These are phyloP conservation scores for Paecilomyces variotii DNA, from an alignment of 2,329 filamentous ascomycete genomes.

Conservation along the genomic window DNA sequence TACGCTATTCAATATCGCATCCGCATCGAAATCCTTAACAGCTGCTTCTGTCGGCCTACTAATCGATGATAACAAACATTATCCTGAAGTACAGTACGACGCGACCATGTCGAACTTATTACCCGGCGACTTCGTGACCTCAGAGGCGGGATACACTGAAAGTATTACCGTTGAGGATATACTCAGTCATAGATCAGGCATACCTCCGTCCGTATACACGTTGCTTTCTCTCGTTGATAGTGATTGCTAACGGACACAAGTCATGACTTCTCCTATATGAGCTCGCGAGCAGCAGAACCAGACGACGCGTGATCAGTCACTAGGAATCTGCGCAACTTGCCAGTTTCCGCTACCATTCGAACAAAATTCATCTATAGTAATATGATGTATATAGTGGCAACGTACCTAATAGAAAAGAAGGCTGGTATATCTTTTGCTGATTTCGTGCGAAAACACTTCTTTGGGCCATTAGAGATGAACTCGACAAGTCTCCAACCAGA, in stretches of 20 bases:
- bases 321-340: constrained; percentile 40
- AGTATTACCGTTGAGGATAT: constrained; percentile 49
- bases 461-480: background rate
- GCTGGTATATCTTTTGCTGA: constrained; percentile 31
- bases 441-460: constrained; percentile 16
- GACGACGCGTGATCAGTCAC: constrained; percentile 31
- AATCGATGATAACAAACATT: constrained; percentile 30
- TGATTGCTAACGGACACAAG: background rate
- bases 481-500: constrained; percentile 22
- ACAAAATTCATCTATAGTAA: constrained; percentile 44
- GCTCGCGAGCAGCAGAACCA: constrained; percentile 19
- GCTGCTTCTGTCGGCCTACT: constrained; percentile 30
- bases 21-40: constrained; percentile 17
- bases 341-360: constrained; percentile 38
- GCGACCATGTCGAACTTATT: constrained; percentile 42
- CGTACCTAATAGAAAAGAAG: constrained; percentile 41
- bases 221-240: background rate
- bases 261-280: constrained; percentile 24
- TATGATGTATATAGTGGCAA: constrained; percentile 41
- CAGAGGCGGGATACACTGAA: constrained; percentile 39
- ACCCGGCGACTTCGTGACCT: constrained; percentile 46
- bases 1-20: constrained; percentile 18
- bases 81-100: constrained; percentile 37
- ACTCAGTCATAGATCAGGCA: constrained; percentile 45
- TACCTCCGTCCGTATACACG: constrained; percentile 35